Conservation (phyloP, 2,329 filamentous ascomycete species). For the Aspergillus novofumigatus region DNA sequence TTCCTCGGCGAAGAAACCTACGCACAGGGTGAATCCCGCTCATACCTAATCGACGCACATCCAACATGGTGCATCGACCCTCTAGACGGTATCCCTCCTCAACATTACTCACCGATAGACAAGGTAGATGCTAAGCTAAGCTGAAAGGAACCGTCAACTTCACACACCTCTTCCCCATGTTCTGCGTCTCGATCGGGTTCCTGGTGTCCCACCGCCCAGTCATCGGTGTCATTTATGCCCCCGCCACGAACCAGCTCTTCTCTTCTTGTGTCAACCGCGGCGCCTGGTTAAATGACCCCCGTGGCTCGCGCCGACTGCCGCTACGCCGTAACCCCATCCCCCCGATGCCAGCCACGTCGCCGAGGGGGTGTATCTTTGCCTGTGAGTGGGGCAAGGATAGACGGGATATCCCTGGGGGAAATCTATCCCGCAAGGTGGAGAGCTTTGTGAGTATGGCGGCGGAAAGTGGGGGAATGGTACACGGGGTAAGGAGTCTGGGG, state of each 20-base stretch:
- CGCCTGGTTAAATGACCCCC: slow-evolving; percentile 65
- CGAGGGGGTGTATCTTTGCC: slow-evolving; percentile 65
- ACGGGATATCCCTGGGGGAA: slow-evolving; percentile 61
- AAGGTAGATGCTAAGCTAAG: not conserved
- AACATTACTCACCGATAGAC: too few relatives aligned
- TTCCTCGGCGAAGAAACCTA: slow-evolving; percentile 78
- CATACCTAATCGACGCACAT: slow-evolving; percentile 60
- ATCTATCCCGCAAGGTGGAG: slow-evolving; percentile 67
- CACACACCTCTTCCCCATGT: slow-evolving; percentile 76
- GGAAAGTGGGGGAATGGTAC: slow-evolving; percentile 70
- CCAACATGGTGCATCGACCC: slow-evolving; percentile 77
- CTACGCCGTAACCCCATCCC: slow-evolving; percentile 60
- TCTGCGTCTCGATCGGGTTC: slow-evolving; percentile 73
- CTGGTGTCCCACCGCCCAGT: slow-evolving; percentile 56
- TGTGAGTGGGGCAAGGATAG: slow-evolving; percentile 81
- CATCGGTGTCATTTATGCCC: slow-evolving; percentile 69
- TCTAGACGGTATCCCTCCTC: slow-evolving; percentile 62
- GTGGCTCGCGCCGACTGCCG: slow-evolving; percentile 48
- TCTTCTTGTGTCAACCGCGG: slow-evolving; percentile 62
- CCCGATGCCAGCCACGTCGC: slow-evolving; percentile 60
- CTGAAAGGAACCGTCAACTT: slow-evolving; percentile 66
- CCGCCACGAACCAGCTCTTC: slow-evolving; percentile 66
- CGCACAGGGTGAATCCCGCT: slow-evolving; percentile 61
- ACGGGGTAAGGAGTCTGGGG: slow-evolving; percentile 68
- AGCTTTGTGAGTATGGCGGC: slow-evolving; percentile 72